These are phyloP conservation scores for Eucalyptus marginata DNA, from an alignment of 345 rosid genomes.

Conservation along the genomic window DNA sequence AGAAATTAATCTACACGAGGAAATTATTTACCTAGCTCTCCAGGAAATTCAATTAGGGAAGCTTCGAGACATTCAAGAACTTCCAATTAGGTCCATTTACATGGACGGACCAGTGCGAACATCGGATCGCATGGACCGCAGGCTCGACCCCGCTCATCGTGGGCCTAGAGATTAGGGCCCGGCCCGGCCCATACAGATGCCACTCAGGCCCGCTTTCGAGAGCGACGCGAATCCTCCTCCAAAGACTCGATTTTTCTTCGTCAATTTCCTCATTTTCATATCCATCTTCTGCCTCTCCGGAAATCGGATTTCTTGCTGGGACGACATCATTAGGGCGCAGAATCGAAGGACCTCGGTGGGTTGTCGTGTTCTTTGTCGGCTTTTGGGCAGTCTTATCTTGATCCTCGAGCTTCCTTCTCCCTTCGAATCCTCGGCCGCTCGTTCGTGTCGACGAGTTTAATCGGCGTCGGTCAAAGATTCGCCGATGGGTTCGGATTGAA, in stretches of 20 bases:
- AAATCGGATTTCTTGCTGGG: background rate
- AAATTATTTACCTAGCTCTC: background rate
- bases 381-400: background rate
- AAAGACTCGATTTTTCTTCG: background rate
- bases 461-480: background rate
- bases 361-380: background rate
- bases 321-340: background rate
- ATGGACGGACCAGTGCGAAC: background rate
- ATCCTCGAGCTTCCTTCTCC: background rate
- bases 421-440: background rate
- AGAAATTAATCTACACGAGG: background rate
- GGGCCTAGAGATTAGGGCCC: background rate
- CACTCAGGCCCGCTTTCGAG: background rate
- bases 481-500: background rate
- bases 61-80: background rate
- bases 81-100: background rate
- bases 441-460: background rate
- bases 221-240: background rate
- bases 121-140: background rate
- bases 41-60: background rate
- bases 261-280: background rate
- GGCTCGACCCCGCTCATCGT: background rate
- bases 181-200: rapidly evolving
- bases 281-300: background rate
- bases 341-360: background rate